phyloP scores from a whole-genome alignment of 2,329 filamentous ascomycete genomes.

The Fusarium kyushuense region DNA sequence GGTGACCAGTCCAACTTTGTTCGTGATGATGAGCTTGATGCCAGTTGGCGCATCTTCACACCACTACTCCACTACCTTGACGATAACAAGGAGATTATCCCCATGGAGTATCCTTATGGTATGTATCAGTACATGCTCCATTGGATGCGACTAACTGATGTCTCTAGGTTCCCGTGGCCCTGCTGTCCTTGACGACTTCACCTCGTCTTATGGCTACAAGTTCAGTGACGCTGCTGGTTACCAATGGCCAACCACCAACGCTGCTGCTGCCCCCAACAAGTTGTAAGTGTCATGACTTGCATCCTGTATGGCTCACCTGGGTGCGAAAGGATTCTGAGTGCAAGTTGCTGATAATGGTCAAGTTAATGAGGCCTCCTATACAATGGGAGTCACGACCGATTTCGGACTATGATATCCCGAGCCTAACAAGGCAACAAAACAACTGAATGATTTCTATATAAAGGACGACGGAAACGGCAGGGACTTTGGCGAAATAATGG shows the following conservation, averaged over 20 bases:
- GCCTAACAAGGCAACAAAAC: slow-evolving; percentile 23
- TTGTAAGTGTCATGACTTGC: slow-evolving; percentile 69
- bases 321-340: slow-evolving; percentile 8
- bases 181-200: slow-evolving; percentile 97
- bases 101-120: slow-evolving; percentile 99
- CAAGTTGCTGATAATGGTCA: slow-evolving; percentile 31
- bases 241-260: slow-evolving; percentile 88
- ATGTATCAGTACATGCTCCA: slow-evolving; percentile 39
- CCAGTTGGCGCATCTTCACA: slow-evolving; percentile 98
- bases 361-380: slow-evolving; percentile 43
- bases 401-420: slow-evolving; percentile 41
- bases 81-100: slow-evolving; percentile 98
- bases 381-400: slow-evolving; percentile 38
- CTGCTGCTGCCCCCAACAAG: slow-evolving; percentile 74
- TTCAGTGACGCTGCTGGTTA: slow-evolving; percentile 97
- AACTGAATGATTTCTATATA: slow-evolving; percentile 39
- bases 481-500: slow-evolving; percentile 41
- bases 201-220: slow-evolving; percentile 97
- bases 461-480: slow-evolving; percentile 36
- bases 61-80: slow-evolving; percentile 98
- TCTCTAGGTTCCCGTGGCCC: slow-evolving; percentile 92
- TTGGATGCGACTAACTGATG: slow-evolving; percentile 1
- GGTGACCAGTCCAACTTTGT: slow-evolving; percentile 99
- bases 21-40: slow-evolving; percentile 94
- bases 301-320: slow-evolving; percentile 30